phyloP scores from a whole-genome alignment of 192 early-diverging fungal genomes.

The Dissophora globulifera region DNA sequence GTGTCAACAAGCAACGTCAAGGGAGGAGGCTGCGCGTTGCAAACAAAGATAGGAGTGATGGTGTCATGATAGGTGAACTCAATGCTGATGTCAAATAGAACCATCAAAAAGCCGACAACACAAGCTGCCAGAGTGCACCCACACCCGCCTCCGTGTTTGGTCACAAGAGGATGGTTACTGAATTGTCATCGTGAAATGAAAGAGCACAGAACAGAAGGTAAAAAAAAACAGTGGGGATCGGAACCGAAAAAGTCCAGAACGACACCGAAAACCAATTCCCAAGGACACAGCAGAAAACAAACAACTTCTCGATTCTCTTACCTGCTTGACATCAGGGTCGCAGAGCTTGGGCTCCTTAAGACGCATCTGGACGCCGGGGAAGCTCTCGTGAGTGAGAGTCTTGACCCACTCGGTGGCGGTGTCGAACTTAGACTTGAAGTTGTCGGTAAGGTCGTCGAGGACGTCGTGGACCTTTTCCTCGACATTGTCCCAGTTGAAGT shows the following conservation, averaged over 20 bases:
- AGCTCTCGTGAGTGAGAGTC: conserved; percentile 64
- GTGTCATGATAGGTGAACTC: too few relatives aligned
- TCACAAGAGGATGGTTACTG: too few relatives aligned
- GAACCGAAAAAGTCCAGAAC: neutral
- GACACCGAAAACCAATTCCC: neutral
- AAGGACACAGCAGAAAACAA: too few relatives aligned
- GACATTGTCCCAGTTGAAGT: conserved; percentile 47
- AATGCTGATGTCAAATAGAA: conserved; percentile 1
- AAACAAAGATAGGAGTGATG: neutral
- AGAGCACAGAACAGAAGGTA: too few relatives aligned
- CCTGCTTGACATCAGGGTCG: conserved; percentile 88
- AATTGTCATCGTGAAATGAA: too few relatives aligned
- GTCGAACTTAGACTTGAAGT: conserved; percentile 34
- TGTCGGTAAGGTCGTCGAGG: conserved; percentile 45
- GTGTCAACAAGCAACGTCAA: too few relatives aligned
- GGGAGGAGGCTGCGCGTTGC: neutral
- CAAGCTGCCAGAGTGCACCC: too few relatives aligned
- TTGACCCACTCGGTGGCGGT: conserved; percentile 51
- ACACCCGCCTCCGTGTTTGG: too few relatives aligned
- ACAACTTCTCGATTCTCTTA: too few relatives aligned
- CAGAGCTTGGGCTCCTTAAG: conserved; percentile 85
- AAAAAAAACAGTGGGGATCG: too few relatives aligned
- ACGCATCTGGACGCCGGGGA: conserved; percentile 80
- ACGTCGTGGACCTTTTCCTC: conserved; percentile 50
- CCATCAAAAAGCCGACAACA: too few relatives aligned